Evolutionary conservation across 345 rosid species (phyloP).

Genomic region (Aquilaria sinensis): DNA sequence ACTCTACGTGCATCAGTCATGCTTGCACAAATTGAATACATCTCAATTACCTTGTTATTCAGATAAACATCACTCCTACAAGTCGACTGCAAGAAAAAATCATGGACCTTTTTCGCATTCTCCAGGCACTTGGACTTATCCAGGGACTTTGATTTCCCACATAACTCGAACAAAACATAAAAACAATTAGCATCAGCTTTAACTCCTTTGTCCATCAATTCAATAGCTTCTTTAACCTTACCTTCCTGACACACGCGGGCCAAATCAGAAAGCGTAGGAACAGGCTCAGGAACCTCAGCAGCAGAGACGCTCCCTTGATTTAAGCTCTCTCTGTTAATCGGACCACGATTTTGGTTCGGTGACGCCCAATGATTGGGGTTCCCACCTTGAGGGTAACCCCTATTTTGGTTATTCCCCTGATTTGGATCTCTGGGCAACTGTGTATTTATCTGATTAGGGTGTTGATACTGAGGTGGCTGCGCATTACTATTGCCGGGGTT

Average conservation of each 20-base stretch:
- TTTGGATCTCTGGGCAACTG: conserved; percentile 24
- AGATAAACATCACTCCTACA: conserved; percentile 48
- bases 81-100: conserved; percentile 52
- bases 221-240: conserved; percentile 56
- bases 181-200: conserved; percentile 51
- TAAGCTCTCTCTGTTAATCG: conserved; percentile 19
- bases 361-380: conserved; percentile 22
- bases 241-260: conserved; percentile 38
- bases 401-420: conserved; percentile 34
- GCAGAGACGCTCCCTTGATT: conserved; percentile 10
- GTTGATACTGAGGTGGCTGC: conserved; percentile 14
- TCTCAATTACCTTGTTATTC: conserved; percentile 51
- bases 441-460: conserved; percentile 16
- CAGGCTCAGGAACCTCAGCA: conserved; percentile 3
- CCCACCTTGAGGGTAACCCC: conserved; percentile 20
- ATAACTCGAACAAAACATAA: conserved; percentile 36
- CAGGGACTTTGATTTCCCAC: conserved; percentile 33
- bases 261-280: conserved; percentile 34
- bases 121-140: conserved; percentile 55
- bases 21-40: conserved; percentile 53
- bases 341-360: conserved; percentile 23
- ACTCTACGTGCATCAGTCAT: conserved; percentile 67
- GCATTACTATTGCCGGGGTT: conserved; percentile 8
- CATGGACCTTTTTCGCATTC: conserved; percentile 70
- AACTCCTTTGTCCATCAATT: conserved; percentile 57